Evolutionary conservation across 2,329 filamentous ascomycete species (phyloP), one percentile per base, ranked within the genome.

Genomic region (Aaosphaeria pasadenensis): DNA sequence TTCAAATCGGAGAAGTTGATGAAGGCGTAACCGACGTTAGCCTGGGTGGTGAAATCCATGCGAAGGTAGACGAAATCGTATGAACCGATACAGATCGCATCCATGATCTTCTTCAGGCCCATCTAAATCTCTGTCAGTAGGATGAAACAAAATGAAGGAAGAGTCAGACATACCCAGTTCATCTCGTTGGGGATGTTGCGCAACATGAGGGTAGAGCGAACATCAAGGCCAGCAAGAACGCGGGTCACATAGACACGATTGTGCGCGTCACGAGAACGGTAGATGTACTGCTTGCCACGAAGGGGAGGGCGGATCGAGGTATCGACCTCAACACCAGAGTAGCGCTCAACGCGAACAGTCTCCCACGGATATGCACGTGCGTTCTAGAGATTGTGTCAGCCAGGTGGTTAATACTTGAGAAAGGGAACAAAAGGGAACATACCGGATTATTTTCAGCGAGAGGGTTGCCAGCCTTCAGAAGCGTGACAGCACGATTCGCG

Each of bases 21-120:
- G 71, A 97, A 99, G 0, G 91, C 92, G 70, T 97, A 97, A 41
- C 94, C 94, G 49, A 97, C 92, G 66, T 91, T 95, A 53, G 54
- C 64, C 45, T 50, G 66, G 35, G 71, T 70, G 46, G 68, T 55
- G 53, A 70, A 77, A 54, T 83, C 82, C 59, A 97, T 97, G 36
- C 94, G 86, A 45, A 97, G 74, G 67, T 99, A 99, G 77, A 95
- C 84, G 70, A 97, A 97, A 65, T 97, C 91, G 67, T 95, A 97
- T 53, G 87, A 86, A 30, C 90, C 91, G 71, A 80, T 83, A 67
- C 85, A 89, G 11, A 85, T 87, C 53, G 86, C 78, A 62, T 96
- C 89, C 11, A 97, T 78, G 47, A 95, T 85, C 1, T 77, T 72
- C 75, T 95, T 95, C 11, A 96, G 74, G 1, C 57, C 47, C 53